These are phyloP conservation scores for Hypocrella siamensis DNA, from an alignment of 2,329 filamentous ascomycete genomes.

Conservation along the genomic window DNA sequence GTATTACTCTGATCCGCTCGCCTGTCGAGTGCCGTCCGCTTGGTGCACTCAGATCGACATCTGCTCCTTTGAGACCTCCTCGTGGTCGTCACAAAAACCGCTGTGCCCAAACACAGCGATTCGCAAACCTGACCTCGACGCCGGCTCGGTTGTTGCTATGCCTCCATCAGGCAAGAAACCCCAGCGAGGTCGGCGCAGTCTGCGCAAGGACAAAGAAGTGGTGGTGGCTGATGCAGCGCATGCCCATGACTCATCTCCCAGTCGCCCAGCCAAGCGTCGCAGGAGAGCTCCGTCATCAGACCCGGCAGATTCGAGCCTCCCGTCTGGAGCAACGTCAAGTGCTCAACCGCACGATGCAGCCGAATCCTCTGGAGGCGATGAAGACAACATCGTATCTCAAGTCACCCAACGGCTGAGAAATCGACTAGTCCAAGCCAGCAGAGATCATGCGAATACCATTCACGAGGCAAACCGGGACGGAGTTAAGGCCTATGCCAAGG, in stretches of 20 bases:
- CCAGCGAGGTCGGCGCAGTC: slow-evolving; percentile 21
- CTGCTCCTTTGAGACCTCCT: too few species aligned
- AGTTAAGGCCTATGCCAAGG: slow-evolving; percentile 65
- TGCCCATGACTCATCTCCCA: slow-evolving; percentile 39
- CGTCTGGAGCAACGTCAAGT: slow-evolving; percentile 5
- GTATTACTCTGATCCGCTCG: background rate
- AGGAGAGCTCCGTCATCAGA: slow-evolving; percentile 29
- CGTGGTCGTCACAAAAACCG: background rate
- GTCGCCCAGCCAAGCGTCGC: slow-evolving; percentile 47
- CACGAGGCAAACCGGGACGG: slow-evolving; percentile 46
- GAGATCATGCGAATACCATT: slow-evolving; percentile 47
- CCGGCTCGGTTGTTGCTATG: slow-evolving; percentile 13
- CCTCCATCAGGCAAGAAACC: slow-evolving; percentile 21
- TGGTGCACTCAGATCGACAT: too few species aligned
- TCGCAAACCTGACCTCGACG: background rate
- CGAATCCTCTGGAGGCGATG: slow-evolving; percentile 26
- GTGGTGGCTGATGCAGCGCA: slow-evolving; percentile 18
- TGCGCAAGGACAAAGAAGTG: slow-evolving; percentile 19
- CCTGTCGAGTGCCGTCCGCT: too few species aligned
- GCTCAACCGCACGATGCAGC: slow-evolving; percentile 22
- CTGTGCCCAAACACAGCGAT: too few species aligned
- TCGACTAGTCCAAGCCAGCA: slow-evolving; percentile 39
- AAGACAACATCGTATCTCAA: slow-evolving; percentile 39
- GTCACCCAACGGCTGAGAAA: slow-evolving; percentile 36
- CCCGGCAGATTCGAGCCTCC: slow-evolving; percentile 4